These are phyloP conservation scores for Phaeotremella skinneri DNA, from an alignment of 768 basidiomycete genomes.

Conservation along the genomic window DNA sequence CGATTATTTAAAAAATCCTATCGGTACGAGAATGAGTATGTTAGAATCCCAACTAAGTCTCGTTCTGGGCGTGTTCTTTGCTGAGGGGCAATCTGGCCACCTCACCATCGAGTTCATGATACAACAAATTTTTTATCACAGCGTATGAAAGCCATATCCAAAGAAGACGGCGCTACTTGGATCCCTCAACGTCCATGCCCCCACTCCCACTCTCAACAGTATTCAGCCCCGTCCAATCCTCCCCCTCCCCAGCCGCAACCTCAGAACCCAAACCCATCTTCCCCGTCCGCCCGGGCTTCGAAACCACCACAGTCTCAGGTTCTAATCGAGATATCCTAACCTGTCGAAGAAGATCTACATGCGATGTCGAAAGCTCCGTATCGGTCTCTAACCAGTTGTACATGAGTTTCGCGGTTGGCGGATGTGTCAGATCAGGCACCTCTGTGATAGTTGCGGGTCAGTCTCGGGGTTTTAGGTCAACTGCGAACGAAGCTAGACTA, in stretches of 20 bases:
- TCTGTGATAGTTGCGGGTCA: no score
- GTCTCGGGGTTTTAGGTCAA: not conserved
- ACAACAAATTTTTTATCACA: no score
- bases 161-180: not conserved
- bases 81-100: no score
- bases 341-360: conserved; percentile 39
- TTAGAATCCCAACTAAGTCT: no score
- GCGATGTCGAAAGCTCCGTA: conserved; percentile 30
- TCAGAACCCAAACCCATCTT: conserved; percentile 28
- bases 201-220: not conserved
- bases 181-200: not conserved
- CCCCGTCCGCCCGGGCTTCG: conserved; percentile 16
- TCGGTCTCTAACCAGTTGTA: conserved; percentile 41
- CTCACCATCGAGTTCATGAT: no score
- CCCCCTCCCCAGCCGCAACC: conserved; percentile 11
- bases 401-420: conserved; percentile 41
- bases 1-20: no score
- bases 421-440: conserved; percentile 50
- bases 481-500: not conserved
- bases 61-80: no score
- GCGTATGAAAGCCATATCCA: not conserved
- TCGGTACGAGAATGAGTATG: no score
- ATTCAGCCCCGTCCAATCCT: conserved; percentile 33
- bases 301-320: conserved; percentile 24
- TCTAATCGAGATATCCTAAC: conserved; percentile 30